phyloP scores from a whole-genome alignment of 78 protist species.

The Dictyostelium intermedium region DNA sequence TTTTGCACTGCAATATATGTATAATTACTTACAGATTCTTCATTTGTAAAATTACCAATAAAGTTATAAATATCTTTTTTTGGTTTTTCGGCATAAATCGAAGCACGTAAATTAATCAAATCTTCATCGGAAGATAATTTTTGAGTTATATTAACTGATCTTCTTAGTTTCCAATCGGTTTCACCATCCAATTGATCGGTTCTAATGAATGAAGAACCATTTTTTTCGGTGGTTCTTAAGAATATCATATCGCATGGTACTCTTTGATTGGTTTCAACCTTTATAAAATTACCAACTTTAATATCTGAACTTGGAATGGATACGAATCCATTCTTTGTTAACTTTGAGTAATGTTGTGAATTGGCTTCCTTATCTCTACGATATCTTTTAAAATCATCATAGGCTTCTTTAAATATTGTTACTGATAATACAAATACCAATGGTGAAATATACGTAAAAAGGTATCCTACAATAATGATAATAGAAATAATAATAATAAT shows the following conservation, averaged over 20 bases:
- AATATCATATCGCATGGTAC: slow-evolving; percentile 95
- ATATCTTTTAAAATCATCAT: slow-evolving; percentile 94
- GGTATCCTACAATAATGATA: slow-evolving; percentile 82
- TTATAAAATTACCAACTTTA: slow-evolving; percentile 91
- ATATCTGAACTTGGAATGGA: slow-evolving; percentile 80
- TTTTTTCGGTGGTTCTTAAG: slow-evolving; percentile 90
- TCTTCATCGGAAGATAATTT: slow-evolving; percentile 61
- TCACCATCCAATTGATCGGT: slow-evolving; percentile 98
- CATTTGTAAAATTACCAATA: slow-evolving; percentile 78
- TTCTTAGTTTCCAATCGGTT: slow-evolving; percentile 96
- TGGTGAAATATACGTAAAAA: slow-evolving; percentile 97
- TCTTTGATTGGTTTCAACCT: slow-evolving; percentile 85
- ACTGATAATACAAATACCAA: slow-evolving; percentile 93
- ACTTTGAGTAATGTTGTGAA: slow-evolving; percentile 83
- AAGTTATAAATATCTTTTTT: slow-evolving; percentile 92
- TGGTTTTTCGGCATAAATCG: slow-evolving; percentile 88
- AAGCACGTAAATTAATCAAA: slow-evolving; percentile 45
- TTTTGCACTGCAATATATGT: too few relatives aligned
- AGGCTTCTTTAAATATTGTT: slow-evolving; percentile 92
- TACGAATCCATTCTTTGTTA: slow-evolving; percentile 71
- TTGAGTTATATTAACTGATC: slow-evolving; percentile 79
- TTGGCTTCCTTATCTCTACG: slow-evolving; percentile 92
- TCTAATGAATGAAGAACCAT: slow-evolving; percentile 92
- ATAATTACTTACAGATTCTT: background rate
- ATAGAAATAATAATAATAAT: too few relatives aligned